These are phyloP conservation scores for Zizania latifolia DNA, from an alignment of 176 grass and related monocot species.

Conservation along the genomic window DNA sequence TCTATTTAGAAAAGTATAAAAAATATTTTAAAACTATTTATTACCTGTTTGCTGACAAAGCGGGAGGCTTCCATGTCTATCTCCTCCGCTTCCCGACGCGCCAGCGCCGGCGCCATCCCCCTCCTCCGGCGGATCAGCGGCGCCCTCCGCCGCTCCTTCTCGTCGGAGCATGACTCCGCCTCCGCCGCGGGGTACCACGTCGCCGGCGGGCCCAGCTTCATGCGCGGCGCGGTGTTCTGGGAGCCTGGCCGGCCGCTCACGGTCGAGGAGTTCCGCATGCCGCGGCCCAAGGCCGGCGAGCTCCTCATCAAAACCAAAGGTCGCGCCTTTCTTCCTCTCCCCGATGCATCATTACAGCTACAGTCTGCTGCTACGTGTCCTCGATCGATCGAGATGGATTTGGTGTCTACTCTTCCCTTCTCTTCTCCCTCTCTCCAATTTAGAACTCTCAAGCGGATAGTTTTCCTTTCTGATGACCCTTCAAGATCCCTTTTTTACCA, in stretches of 20 bases:
- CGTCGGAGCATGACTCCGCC: neutral
- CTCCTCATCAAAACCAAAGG: slow-evolving; percentile 90
- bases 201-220: slow-evolving; percentile 64
- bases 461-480: too few relatives aligned
- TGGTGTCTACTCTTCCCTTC: too few relatives aligned
- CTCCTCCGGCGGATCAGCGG: slow-evolving; percentile 52
- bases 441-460: neutral
- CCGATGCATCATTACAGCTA: neutral
- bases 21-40: too few relatives aligned
- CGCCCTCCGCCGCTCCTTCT: slow-evolving; percentile 32
- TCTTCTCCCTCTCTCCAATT: neutral
- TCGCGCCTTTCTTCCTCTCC: neutral
- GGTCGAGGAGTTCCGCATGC: slow-evolving; percentile 91
- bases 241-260: slow-evolving; percentile 90
- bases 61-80: slow-evolving; percentile 37
- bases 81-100: slow-evolving; percentile 43
- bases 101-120: slow-evolving; percentile 27
- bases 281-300: slow-evolving; percentile 91
- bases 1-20: too few relatives aligned
- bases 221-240: slow-evolving; percentile 86
- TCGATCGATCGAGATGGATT: neutral
- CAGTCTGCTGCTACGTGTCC: neutral
- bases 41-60: neutral
- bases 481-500: too few relatives aligned
- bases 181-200: slow-evolving; percentile 52